A percentile compares a stretch with the other conserved stretches of the same genome.
Evolutionary conservation across 164 flowering plant genomes (phyloP).

Genomic region (Houttuynia cordata): DNA sequence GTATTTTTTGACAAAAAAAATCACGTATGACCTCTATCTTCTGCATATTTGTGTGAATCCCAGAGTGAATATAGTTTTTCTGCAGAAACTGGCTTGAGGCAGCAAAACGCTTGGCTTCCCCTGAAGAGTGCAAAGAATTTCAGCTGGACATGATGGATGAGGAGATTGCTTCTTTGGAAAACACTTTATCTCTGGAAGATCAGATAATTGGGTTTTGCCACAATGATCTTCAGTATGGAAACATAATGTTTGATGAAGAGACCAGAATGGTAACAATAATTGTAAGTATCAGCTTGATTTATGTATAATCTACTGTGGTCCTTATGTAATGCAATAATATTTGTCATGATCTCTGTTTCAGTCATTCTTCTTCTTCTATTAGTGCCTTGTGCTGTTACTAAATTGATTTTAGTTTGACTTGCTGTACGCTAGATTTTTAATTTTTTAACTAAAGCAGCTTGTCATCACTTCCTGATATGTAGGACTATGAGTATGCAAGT

Average conservation of each 20-base stretch:
- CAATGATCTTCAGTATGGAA: constrained; percentile 93
- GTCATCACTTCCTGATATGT: constrained; percentile 6
- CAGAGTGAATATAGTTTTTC: background rate
- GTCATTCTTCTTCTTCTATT: background rate
- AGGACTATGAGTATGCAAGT: constrained; percentile 94
- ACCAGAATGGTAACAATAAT: constrained; percentile 60
- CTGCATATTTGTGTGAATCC: background rate
- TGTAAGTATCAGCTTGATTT: constrained; percentile 29
- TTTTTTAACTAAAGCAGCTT: background rate
- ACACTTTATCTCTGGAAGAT: constrained; percentile 20
- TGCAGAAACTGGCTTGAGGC: constrained; percentile 54
- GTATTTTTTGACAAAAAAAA: constrained; percentile 15
- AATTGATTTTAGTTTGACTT: background rate
- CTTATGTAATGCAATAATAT: background rate
- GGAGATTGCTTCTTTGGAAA: constrained; percentile 42
- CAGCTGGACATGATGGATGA: constrained; percentile 36
- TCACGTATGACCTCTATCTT: background rate
- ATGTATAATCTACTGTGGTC: background rate
- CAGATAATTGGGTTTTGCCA: constrained; percentile 76
- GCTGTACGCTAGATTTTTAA: background rate
- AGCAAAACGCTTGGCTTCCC: constrained; percentile 41
- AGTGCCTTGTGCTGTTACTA: background rate
- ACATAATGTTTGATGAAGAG: constrained; percentile 87
- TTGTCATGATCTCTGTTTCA: background rate
- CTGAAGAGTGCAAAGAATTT: constrained; percentile 34